Evolutionary conservation across 331 rosid genomes (phyloP), one percentile per base, ranked within the genome.

Genomic region (Ulmus americana): DNA sequence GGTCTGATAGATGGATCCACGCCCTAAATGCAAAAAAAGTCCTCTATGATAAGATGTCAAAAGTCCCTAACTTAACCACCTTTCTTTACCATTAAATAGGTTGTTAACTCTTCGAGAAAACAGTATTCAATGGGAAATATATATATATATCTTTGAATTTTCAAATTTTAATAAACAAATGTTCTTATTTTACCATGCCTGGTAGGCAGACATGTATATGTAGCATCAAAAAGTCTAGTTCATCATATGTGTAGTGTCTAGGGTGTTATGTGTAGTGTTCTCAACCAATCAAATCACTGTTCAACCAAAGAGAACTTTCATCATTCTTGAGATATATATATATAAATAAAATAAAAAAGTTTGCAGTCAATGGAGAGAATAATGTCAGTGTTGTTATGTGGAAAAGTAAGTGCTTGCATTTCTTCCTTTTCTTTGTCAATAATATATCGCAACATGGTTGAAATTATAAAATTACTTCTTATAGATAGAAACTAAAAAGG

Each of bases 1-100:
- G 90, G 80, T 74, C 96, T 84, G 68, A 91, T 91, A 11, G 92
- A 91, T 59, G 95, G 95, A 81, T 91, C 96, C 59, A 91, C 85
- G 41, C 97, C 97, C 97, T 91, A 73, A 54, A 80, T 38, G 54
- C 74, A 78, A 72, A 78, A 13, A 15, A 68, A 72, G 59, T 42
- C 50, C 68, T 50, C 64, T 45, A 18, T 42, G 65, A 73, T 76
- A 39, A 72, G 61, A 65, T 74, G 62, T 38, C 50, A 69, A 43
- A 50, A 60, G 39, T 66, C 63, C 8, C 49, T 2, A 3, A 67
- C 22, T 39, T 44, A 22, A 52, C 42, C 56, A 45, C 39, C 45
- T 48, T 13, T 64, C 44, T 53, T 43, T 28, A 42, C 39, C 47
- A 55, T 6, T 45, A 16, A 56, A 64, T 6, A 8, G 6, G 42